Evolutionary conservation across 306 rosid species (phyloP), one percentile per base, ranked within the genome.

Genomic region (Astragalus glycyphyllos): DNA sequence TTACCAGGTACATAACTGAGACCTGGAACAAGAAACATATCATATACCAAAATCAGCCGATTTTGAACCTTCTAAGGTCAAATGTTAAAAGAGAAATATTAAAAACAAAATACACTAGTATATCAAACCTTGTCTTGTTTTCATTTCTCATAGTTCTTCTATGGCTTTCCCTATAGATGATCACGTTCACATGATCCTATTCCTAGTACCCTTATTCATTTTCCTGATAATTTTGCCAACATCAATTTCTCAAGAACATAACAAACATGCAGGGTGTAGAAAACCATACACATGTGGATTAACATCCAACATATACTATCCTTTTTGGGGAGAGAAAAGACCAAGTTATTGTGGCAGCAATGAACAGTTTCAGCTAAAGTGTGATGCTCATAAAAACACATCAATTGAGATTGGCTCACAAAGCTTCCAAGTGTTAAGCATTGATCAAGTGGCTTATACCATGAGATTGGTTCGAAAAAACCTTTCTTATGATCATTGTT

Each of bases 251-350:
- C 69, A 66, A 49, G 65, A 79, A 55, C 14, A 15, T 14, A 49
- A 49, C 14, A 41, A 8, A 32, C 12, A 14, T 38, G 6, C 0
- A 10, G 16, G n/a, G 2, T 88, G 94, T 73, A 2, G 10, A 11
- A 11, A 0, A 8, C 8, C 69, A 9, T 86, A 70, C 82, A 57
- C 13, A 11, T 86, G 96, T 35, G 97, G 97, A 15, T 84, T 8
- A 50, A 0, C 3, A 3, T 80, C 45, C 8, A 37, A 65, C 82
- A 65, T 86, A 17, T 72, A 51, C 32, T 82, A 82, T 57, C 83
- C 83, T 53, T 82, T 82, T 50, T 82, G 83, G 86, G 83, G 83
- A 59, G 17, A 44, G 31, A 55, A 8, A 2, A 50, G 79, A 54
- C 69, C 73, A 6, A 64, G 35, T 75, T 79, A 35, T 0, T 75